Evolutionary conservation across 2,329 filamentous ascomycete genomes (phyloP).

Genomic region (Dothistroma septosporum): DNA sequence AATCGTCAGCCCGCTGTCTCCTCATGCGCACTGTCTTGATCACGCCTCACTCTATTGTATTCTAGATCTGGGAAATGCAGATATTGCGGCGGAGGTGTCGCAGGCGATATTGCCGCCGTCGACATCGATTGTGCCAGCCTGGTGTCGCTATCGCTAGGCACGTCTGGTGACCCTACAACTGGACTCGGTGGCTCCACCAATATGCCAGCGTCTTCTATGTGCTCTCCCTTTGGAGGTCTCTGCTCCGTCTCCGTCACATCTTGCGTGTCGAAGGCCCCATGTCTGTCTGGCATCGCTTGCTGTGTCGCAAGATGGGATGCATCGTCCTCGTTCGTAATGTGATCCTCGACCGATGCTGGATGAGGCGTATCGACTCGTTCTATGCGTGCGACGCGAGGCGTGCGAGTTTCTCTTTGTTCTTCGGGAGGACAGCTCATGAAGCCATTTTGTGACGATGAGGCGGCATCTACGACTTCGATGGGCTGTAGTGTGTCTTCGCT

Average conservation of each 20-base stretch:
- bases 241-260: conserved; percentile 12
- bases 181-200: conserved; percentile 27
- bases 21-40: not conserved
- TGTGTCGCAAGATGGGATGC: not conserved
- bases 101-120: conserved; percentile 24
- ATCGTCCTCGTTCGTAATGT: not conserved
- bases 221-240: conserved; percentile 37
- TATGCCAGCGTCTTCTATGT: conserved; percentile 38
- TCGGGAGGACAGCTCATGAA: conserved; percentile 42
- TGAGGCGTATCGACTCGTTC: conserved; percentile 20
- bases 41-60: conserved; percentile 22
- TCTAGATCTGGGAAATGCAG: conserved; percentile 27
- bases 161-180: conserved; percentile 26
- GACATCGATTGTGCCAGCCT: conserved; percentile 30
- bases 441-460: conserved; percentile 1
- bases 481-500: conserved; percentile 19
- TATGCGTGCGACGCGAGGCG: conserved; percentile 29
- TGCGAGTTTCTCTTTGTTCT: conserved; percentile 26
- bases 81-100: conserved; percentile 24
- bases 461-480: conserved; percentile 5
- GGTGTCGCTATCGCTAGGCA: conserved; percentile 28
- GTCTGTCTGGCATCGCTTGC: conserved; percentile 2
- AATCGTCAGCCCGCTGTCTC: not conserved
- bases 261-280: conserved; percentile 29
- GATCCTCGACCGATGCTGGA: conserved; percentile 5